Evolutionary conservation across 768 basidiomycete genomes (phyloP).

Genomic region (Trichaptum fuscoviolaceum): DNA sequence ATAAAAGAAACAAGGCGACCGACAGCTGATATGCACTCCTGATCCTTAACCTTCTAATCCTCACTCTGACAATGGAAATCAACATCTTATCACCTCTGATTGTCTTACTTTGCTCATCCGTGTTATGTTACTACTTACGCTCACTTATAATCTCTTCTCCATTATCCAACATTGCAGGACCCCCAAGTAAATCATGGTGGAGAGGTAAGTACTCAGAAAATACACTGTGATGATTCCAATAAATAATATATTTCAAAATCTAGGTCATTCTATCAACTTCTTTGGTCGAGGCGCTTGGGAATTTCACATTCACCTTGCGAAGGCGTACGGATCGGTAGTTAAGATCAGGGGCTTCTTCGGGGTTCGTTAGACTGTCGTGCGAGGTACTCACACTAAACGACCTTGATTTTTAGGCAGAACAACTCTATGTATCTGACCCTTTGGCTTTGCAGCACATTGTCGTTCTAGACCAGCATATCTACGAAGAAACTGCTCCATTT

Average conservation of each 20-base stretch:
- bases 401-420: slow-evolving; percentile 37
- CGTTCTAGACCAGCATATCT: slow-evolving; percentile 15
- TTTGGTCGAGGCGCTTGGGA: not conserved
- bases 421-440: slow-evolving; percentile 46
- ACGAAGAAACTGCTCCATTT: slow-evolving; percentile 11
- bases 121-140: slow-evolving; percentile 8
- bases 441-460: slow-evolving; percentile 15
- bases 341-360: not conserved
- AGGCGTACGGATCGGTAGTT: not conserved
- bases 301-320: not conserved
- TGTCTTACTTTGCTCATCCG: too few species aligned
- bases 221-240: not conserved
- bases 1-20: too few species aligned
- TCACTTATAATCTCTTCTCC: slow-evolving; percentile 16
- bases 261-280: not conserved
- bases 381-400: too few species aligned
- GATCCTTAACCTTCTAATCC: too few species aligned
- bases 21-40: too few species aligned
- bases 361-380: too few species aligned
- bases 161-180: not conserved
- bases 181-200: not conserved
- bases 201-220: too few species aligned
- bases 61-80: too few species aligned
- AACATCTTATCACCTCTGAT: too few species aligned
- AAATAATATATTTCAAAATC: not conserved